Evolutionary conservation across 345 rosid species (phyloP).

Genomic region (Linum lewisii): DNA sequence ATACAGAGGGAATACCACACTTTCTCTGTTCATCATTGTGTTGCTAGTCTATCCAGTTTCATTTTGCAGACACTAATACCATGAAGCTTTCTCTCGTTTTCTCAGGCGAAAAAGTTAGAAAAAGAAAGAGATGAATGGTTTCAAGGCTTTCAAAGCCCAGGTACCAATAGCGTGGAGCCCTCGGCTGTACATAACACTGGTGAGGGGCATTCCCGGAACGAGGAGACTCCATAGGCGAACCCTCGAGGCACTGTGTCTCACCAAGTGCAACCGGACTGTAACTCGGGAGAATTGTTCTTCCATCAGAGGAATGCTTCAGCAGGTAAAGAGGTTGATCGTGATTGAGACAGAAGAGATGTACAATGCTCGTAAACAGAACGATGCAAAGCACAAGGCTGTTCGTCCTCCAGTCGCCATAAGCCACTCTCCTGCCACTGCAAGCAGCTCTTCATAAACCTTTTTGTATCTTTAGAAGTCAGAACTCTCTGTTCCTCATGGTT

Average conservation of each 20-base stretch:
- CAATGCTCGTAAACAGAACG: conserved; percentile 61
- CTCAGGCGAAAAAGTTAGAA: no score
- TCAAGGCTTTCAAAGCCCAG: conserved; percentile 62
- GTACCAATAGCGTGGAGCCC: conserved; percentile 54
- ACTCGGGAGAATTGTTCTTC: conserved; percentile 54
- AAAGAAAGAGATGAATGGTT: conserved; percentile 48
- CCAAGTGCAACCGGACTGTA: conserved; percentile 69
- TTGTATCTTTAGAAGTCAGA: conserved; percentile 9
- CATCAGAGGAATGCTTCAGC: conserved; percentile 66
- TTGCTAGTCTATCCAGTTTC: no score
- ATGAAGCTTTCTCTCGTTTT: background rate
- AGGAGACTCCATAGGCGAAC: conserved; percentile 76
- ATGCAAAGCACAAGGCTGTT: conserved; percentile 42
- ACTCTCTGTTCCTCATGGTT: background rate
- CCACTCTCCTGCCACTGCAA: conserved; percentile 33
- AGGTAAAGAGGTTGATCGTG: conserved; percentile 71
- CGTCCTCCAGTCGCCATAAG: no score
- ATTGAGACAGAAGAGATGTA: conserved; percentile 78
- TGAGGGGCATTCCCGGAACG: conserved; percentile 77
- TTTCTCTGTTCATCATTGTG: no score
- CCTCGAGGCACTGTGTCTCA: conserved; percentile 64
- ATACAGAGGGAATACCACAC: no score
- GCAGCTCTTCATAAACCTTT: conserved; percentile 28
- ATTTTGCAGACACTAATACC: no score
- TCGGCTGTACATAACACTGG: conserved; percentile 69